Evolutionary conservation across 176 grass and related monocot species (phyloP).

Genomic region (Oryza punctata): DNA sequence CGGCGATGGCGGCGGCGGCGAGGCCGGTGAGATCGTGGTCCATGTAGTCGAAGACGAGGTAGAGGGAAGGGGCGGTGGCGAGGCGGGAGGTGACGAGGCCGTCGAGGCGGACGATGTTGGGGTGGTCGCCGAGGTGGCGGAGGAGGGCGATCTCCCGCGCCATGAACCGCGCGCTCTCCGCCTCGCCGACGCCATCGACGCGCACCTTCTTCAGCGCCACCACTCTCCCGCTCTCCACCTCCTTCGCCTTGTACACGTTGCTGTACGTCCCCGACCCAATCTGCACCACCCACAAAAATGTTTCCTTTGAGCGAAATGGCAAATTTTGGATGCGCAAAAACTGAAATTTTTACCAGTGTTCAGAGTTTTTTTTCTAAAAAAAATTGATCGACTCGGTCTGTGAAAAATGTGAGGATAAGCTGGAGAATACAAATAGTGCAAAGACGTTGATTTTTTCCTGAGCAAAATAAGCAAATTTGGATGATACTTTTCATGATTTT

Average conservation of each 20-base stretch:
- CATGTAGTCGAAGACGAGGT: conserved; percentile 97
- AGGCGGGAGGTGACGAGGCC: conserved; percentile 86
- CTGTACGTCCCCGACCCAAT: conserved; percentile 98
- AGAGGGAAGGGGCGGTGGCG: conserved; percentile 74
- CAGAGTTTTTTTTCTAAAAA: too few species aligned
- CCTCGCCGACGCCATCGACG: conserved; percentile 60
- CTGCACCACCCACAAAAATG: too few species aligned
- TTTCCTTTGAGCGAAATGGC: too few species aligned
- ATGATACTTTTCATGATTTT: neutral
- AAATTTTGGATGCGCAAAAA: too few species aligned
- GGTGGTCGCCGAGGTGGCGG: conserved; percentile 68
- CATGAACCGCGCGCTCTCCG: conserved; percentile 85
- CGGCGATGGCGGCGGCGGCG: conserved; percentile 37
- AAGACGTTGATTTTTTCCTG: too few species aligned
- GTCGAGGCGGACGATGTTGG: conserved; percentile 70
- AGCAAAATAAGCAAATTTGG: neutral
- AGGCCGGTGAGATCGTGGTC: conserved; percentile 94
- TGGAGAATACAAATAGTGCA: too few species aligned
- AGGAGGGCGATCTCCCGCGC: conserved; percentile 83
- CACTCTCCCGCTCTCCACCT: conserved; percentile 60
- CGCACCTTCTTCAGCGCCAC: conserved; percentile 98
- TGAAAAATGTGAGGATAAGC: too few species aligned
- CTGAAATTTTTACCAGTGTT: too few species aligned
- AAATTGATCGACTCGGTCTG: too few species aligned
- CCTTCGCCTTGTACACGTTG: conserved; percentile 98